phyloP scores from a whole-genome alignment of 2,329 filamentous ascomycete genomes.

The Paecilomyces formosus region DNA sequence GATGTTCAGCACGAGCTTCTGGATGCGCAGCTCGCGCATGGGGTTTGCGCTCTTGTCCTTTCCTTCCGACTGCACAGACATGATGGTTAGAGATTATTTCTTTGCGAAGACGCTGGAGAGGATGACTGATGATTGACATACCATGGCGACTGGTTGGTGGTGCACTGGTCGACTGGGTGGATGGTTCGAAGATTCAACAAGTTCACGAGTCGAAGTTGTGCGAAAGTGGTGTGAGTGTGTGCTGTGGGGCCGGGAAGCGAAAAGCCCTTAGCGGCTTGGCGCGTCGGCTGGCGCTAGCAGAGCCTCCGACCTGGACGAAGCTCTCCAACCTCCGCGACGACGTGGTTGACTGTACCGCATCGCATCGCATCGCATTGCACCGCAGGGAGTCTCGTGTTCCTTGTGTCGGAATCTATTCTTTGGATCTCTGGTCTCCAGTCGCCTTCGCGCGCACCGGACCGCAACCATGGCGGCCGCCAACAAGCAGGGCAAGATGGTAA shows the following conservation, averaged over 20 bases:
- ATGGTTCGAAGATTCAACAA: slow-evolving; percentile 19
- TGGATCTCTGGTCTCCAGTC: slow-evolving; percentile 27
- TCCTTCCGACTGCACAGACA: slow-evolving; percentile 54
- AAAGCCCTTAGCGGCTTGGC: slow-evolving; percentile 31
- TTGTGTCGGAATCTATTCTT: slow-evolving; percentile 12
- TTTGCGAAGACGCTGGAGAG: background rate
- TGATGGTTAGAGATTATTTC: slow-evolving; percentile 11
- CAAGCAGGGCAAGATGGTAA: slow-evolving; percentile 99
- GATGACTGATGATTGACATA: too few relatives aligned
- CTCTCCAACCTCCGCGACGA: background rate
- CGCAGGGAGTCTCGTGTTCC: slow-evolving; percentile 1
- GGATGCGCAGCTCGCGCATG: slow-evolving; percentile 99
- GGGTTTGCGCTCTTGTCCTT: slow-evolving; percentile 83
- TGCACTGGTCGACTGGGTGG: slow-evolving; percentile 31
- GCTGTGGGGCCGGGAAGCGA: slow-evolving; percentile 28
- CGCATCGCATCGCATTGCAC: background rate
- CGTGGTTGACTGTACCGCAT: background rate
- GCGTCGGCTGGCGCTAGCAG: slow-evolving; percentile 16
- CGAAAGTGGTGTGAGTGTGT: slow-evolving; percentile 31
- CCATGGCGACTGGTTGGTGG: slow-evolving; percentile 42
- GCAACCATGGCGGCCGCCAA: slow-evolving; percentile 59
- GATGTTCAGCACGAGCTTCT: slow-evolving; percentile 99
- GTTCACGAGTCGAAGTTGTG: slow-evolving; percentile 12
- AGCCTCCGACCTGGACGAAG: slow-evolving; percentile 10
- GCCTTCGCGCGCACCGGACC: slow-evolving; percentile 37